Evolutionary conservation across 1,139 yeast species (phyloP).

Genomic region (Kodamaea sp.): DNA sequence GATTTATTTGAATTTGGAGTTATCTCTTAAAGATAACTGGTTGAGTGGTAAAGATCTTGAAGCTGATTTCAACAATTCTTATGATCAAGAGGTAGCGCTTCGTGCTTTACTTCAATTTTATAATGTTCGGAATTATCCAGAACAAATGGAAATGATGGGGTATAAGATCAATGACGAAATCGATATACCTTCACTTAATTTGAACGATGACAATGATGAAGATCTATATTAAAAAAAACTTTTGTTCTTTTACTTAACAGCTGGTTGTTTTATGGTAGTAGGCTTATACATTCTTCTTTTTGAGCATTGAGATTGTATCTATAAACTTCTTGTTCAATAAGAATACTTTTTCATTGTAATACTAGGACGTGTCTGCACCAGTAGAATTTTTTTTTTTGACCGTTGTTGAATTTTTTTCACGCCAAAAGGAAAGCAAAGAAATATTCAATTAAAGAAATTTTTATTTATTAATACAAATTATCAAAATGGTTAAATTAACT

Average conservation of each 20-base stretch:
- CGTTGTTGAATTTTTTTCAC: background rate
- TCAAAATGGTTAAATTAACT: slow-evolving; percentile 67
- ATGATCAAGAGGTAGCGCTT: slow-evolving; percentile 82
- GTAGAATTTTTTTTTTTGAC: background rate
- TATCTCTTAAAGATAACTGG: slow-evolving; percentile 83
- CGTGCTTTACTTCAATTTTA: slow-evolving; percentile 79
- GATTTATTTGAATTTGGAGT: slow-evolving; percentile 71
- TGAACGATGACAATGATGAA: slow-evolving; percentile 15
- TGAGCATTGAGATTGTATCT: too few species aligned
- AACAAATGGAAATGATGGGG: slow-evolving; percentile 53
- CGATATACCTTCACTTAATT: slow-evolving; percentile 21
- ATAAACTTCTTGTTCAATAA: too few species aligned
- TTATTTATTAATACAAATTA: background rate
- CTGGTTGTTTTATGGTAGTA: too few species aligned
- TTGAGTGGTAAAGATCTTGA: slow-evolving; percentile 79
- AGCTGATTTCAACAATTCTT: slow-evolving; percentile 70
- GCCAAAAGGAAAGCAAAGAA: background rate
- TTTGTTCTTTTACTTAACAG: too few species aligned
- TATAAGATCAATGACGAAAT: slow-evolving; percentile 34
- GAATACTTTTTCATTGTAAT: too few species aligned
- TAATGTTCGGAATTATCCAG: slow-evolving; percentile 56
- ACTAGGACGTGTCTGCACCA: too few species aligned
- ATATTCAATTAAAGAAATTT: too few species aligned
- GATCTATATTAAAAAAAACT: slow-evolving; percentile 4
- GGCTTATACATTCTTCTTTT: too few species aligned